Conservation (phyloP, 306 rosid species). For the Casuarina equisetifolia region DNA sequence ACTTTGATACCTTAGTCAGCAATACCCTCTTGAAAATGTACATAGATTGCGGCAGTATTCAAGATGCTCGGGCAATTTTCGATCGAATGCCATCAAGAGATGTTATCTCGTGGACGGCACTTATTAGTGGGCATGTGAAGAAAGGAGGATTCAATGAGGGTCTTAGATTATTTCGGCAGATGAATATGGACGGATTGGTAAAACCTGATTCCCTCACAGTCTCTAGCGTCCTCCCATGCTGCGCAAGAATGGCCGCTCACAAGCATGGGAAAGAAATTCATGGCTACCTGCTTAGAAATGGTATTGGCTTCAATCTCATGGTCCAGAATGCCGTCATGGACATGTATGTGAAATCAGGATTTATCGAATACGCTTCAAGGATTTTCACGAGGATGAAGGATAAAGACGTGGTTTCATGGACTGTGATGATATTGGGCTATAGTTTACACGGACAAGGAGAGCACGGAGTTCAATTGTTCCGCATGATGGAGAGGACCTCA, state of each 20-base stretch:
- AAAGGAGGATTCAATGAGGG: slow-evolving; percentile 64
- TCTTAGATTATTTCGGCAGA: slow-evolving; percentile 53
- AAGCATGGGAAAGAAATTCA: slow-evolving; percentile 71
- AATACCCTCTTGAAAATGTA: slow-evolving; percentile 71
- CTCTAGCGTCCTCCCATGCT: slow-evolving; percentile 67
- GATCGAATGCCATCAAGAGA: slow-evolving; percentile 52
- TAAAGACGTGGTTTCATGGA: slow-evolving; percentile 60
- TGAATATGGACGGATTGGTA: slow-evolving; percentile 44
- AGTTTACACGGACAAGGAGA: slow-evolving; percentile 65
- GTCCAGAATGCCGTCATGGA: slow-evolving; percentile 65
- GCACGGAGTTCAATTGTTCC: slow-evolving; percentile 52
- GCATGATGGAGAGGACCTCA: slow-evolving; percentile 37
- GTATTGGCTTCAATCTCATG: slow-evolving; percentile 40
- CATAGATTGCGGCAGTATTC: slow-evolving; percentile 48
- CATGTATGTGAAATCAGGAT: slow-evolving; percentile 73
- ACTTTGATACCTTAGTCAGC: slow-evolving; percentile 54
- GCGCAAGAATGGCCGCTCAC: slow-evolving; percentile 58
- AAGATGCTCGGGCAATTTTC: slow-evolving; percentile 47
- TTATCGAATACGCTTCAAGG: slow-evolving; percentile 43
- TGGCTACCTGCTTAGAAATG: slow-evolving; percentile 56
- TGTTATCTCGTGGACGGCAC: slow-evolving; percentile 62
- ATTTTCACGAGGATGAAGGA: slow-evolving; percentile 43
- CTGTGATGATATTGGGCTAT: slow-evolving; percentile 58
- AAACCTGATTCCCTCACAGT: slow-evolving; percentile 47
- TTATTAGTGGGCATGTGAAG: slow-evolving; percentile 51